phyloP scores from a whole-genome alignment of 495 filamentous ascomycete genomes.

The Cladorrhinum samala region DNA sequence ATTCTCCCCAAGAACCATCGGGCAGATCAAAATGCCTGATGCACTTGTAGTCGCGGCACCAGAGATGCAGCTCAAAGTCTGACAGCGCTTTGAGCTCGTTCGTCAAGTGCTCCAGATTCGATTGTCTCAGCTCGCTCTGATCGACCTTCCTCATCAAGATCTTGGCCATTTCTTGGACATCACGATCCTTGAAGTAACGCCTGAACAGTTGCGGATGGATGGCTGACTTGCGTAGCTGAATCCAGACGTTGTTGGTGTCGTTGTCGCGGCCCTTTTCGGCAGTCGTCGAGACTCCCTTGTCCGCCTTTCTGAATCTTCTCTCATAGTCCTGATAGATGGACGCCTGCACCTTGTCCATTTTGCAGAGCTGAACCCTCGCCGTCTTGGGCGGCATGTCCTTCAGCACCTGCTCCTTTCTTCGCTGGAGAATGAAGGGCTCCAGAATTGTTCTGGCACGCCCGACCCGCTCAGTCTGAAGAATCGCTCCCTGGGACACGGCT shows the following conservation, averaged over 20 bases:
- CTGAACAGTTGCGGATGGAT: conserved; percentile 89
- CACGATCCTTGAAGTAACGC: conserved; percentile 65
- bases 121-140: conserved; percentile 38
- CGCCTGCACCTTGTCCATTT: conserved; percentile 62
- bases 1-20: conserved; percentile 79
- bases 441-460: conserved; percentile 83
- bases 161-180: conserved; percentile 70
- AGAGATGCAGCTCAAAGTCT: conserved; percentile 77
- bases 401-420: conserved; percentile 93
- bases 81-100: conserved; percentile 66
- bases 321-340: conserved; percentile 59
- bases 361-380: conserved; percentile 68
- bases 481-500: conserved; percentile 63
- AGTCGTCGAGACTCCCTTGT: conserved; percentile 38
- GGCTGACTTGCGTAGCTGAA: conserved; percentile 85
- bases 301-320: conserved; percentile 35
- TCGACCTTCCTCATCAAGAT: conserved; percentile 56
- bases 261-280: conserved; percentile 33
- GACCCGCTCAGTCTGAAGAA: conserved; percentile 81
- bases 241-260: conserved; percentile 68
- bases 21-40: conserved; percentile 66
- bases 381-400: conserved; percentile 80
- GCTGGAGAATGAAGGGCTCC: conserved; percentile 86
- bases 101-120: conserved; percentile 58
- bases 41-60: conserved; percentile 66